Base-by-base conservation (phyloP, 2,329 filamentous ascomycete species). In the Helicocarpus griseus region DNA sequence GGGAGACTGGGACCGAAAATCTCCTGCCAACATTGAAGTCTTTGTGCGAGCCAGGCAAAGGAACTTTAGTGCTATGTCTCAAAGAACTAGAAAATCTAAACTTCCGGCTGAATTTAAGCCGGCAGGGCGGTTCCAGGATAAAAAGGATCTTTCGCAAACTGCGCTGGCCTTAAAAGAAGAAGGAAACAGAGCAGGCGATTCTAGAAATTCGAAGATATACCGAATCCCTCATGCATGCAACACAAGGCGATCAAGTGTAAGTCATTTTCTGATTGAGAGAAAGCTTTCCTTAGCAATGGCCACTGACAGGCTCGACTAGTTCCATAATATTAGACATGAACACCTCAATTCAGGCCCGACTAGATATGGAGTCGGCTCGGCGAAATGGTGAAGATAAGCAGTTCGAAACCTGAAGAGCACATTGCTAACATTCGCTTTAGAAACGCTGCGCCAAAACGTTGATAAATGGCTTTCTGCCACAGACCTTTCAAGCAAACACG, bases 401-500 rank as follows among this genome's bases (percentile, higher is more conserved):
- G 19, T 36, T 19, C 39, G 1, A 14, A 24, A 21, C 22, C 7
- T 22, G 26, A 3, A 11, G 7, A 19, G n/a, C 11, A 19, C 2
- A 6, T 11, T 39, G 36, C 36, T 39, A 39, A 39, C 17, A 17
- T 19, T 22, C 4, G 13, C 8, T 21, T 4, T 22, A 39, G 36
- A 39, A 13, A 22, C 1, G 3, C 17, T 39, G 1, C 29, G 24
- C 13, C 14, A 11, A 26, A 39, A 46, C 2, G 29, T 50, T 28
- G 11, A 24, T 8, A 31, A 19, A 21, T 49, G 49, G 49, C 44
- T 48, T 13, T 29, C 28, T 14, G 40, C 49, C 7, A 35, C 43
- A 22, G 57, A 58, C 29, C 45, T 49, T 11, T 57, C 48, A 22
- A 53, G 35, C 21, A 57, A 57, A 41, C 49, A 53, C 35, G 48